These are phyloP conservation scores for Pseudomonodictys pantanalensis DNA, from an alignment of 495 filamentous ascomycete species.

Conservation along the genomic window DNA sequence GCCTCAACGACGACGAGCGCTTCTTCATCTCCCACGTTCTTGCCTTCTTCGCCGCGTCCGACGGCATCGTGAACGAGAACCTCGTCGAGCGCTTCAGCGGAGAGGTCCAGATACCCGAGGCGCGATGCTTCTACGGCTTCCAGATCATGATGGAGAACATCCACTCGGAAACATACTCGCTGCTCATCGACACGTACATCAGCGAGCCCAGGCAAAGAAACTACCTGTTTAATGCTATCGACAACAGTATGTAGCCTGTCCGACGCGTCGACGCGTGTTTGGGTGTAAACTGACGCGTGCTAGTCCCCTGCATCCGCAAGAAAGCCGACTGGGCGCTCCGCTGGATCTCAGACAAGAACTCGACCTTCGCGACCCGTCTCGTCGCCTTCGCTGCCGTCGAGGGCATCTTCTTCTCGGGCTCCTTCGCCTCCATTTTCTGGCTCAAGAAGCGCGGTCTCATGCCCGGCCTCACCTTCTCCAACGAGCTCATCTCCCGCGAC, in stretches of 20 bases:
- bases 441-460: constrained; percentile 99
- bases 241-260: constrained; percentile 66
- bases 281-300: constrained; percentile 42
- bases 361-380: constrained; percentile 91
- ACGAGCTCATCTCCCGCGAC: constrained; percentile 99
- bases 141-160: constrained; percentile 99
- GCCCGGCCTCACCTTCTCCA: constrained; percentile 97
- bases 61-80: constrained; percentile 99
- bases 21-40: constrained; percentile 98
- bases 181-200: constrained; percentile 99
- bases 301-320: constrained; percentile 92
- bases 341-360: constrained; percentile 90
- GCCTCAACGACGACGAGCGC: constrained; percentile 91
- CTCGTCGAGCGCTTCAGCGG: constrained; percentile 95
- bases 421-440: constrained; percentile 99
- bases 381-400: constrained; percentile 97
- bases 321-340: constrained; percentile 97
- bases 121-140: constrained; percentile 99
- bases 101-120: constrained; percentile 96
- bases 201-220: constrained; percentile 95
- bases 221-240: constrained; percentile 97
- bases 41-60: constrained; percentile 98
- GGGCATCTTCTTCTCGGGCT: constrained; percentile 99
- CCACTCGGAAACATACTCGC: constrained; percentile 98
- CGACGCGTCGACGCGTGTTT: neutral